Conservation (phyloP, 2,329 filamentous ascomycete species). For the Aspergillus alliaceus region DNA sequence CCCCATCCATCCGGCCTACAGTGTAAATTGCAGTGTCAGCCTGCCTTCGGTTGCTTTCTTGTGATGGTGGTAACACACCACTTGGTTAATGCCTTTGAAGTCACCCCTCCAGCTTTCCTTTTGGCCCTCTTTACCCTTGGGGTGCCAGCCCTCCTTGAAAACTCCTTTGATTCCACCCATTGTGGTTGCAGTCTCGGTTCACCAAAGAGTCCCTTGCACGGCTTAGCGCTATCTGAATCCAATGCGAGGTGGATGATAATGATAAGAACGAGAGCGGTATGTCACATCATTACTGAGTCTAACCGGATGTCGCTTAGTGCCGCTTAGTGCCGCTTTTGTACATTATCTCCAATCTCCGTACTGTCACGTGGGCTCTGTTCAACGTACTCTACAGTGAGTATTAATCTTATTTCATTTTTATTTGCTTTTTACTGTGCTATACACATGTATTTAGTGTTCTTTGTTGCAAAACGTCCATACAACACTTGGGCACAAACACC, state of each 20-base stretch:
- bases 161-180: slow-evolving; percentile 52
- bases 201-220: neutral
- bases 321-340: neutral
- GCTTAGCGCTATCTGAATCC: neutral
- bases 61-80: slow-evolving; percentile 42
- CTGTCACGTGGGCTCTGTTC: slow-evolving; percentile 1
- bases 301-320: neutral
- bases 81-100: slow-evolving; percentile 58
- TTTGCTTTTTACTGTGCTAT: neutral
- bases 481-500: neutral
- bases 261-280: neutral
- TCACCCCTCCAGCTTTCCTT: slow-evolving; percentile 57
- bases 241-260: neutral
- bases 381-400: too few species aligned
- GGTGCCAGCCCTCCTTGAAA: slow-evolving; percentile 56
- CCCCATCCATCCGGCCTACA: slow-evolving; percentile 59
- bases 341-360: slow-evolving; percentile 6
- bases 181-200: slow-evolving; percentile 7
- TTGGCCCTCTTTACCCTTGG: slow-evolving; percentile 53
- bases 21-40: slow-evolving; percentile 23
- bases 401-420: too few species aligned
- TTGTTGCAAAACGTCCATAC: neutral
- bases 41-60: slow-evolving; percentile 7
- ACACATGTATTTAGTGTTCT: neutral
- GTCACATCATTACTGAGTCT: too few species aligned